A percentile compares a stretch with the other conserved stretches of the same genome.
Evolutionary conservation across 441 rosid genomes (phyloP).

Genomic region (Viola pubescens): DNA sequence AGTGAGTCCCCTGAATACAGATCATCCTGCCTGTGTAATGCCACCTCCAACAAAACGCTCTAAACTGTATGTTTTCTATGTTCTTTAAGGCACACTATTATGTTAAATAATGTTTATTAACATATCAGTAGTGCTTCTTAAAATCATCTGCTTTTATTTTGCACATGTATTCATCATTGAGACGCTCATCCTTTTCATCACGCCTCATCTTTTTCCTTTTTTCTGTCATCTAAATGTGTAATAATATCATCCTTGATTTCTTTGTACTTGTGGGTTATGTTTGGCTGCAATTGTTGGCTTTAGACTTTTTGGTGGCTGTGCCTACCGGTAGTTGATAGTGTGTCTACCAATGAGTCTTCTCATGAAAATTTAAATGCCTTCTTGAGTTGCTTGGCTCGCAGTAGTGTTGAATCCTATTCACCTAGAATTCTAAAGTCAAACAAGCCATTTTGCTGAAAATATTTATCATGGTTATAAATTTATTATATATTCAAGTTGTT

Average conservation of each 20-base stretch:
- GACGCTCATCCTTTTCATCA: no score
- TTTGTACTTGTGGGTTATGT: no score
- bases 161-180: not conserved
- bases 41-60: conserved; percentile 45
- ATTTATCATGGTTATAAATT: not conserved
- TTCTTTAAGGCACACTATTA: conserved; percentile 14
- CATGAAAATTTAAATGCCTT: no score
- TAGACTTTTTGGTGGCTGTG: no score
- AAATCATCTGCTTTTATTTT: not conserved
- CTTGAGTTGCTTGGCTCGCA: no score
- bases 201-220: no score
- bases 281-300: no score
- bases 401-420: no score
- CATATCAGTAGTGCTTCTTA: conserved; percentile 7
- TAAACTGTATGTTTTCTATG: conserved; percentile 40
- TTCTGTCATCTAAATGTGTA: no score
- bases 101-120: conserved; percentile 16
- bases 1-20: conserved; percentile 28
- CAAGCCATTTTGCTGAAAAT: conserved; percentile 1
- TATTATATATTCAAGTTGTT: conserved; percentile 1
- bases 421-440: not conserved
- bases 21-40: conserved; percentile 26
- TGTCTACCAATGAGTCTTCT: no score
- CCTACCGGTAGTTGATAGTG: no score
- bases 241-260: no score